phyloP scores from a whole-genome alignment of 2,329 filamentous ascomycete species.

The Fusarium tuaranense region DNA sequence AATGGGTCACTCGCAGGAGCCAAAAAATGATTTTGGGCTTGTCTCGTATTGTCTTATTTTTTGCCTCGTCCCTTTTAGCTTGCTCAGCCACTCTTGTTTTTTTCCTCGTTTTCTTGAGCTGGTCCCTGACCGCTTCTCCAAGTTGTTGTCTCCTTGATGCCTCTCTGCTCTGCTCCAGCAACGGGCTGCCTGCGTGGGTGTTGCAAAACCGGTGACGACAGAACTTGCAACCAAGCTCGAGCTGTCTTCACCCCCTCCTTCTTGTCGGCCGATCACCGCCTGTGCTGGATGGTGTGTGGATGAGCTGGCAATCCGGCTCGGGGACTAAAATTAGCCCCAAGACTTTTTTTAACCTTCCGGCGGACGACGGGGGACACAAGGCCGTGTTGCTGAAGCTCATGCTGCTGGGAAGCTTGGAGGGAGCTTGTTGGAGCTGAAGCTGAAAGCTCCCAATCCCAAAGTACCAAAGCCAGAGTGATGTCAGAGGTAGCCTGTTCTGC shows the following conservation, averaged over 20 bases:
- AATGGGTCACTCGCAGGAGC: neutral
- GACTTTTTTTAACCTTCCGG: conserved; percentile 26
- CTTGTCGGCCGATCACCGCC: conserved; percentile 41
- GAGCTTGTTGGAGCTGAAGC: conserved; percentile 8
- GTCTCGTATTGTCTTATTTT: conserved; percentile 16
- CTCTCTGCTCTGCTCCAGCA: conserved; percentile 2
- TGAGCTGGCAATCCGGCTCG: conserved; percentile 42
- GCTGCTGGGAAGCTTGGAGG: conserved; percentile 1
- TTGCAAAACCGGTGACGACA: conserved; percentile 33
- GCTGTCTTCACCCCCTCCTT: conserved; percentile 32
- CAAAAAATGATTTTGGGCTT: conserved; percentile 6
- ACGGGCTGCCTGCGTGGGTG: neutral
- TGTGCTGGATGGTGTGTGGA: conserved; percentile 41
- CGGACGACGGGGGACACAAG: conserved; percentile 27
- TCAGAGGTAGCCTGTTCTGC: conserved; percentile 24
- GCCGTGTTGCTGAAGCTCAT: conserved; percentile 12
- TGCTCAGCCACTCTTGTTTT: conserved; percentile 7
- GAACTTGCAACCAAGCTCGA: conserved; percentile 23
- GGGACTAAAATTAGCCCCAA: conserved; percentile 44
- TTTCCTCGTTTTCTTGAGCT: neutral
- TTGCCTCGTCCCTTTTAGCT: neutral
- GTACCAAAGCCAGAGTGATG: neutral
- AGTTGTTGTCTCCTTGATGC: neutral
- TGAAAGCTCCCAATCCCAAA: conserved; percentile 14
- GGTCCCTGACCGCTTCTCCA: conserved; percentile 20